Evolutionary conservation across 495 filamentous ascomycete genomes (phyloP), one percentile per base, ranked within the genome.

Genomic region (Durotheca rogersii): DNA sequence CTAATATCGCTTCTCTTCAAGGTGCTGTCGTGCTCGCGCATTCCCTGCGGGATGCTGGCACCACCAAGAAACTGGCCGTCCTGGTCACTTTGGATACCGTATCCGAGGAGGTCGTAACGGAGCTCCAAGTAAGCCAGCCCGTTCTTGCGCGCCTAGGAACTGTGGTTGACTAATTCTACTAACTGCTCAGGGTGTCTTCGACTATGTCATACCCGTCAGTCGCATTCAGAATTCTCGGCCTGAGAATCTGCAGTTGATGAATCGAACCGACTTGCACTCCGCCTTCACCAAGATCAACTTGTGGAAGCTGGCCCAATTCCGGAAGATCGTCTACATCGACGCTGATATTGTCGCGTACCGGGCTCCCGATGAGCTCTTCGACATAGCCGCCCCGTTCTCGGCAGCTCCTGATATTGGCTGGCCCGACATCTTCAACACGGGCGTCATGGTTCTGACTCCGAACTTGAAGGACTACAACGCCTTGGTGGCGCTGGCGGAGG

Each of bases 401-500:
- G 93, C 93, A 2, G 89, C 86, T 10, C 94, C 93, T 23, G 93
- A 99, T 64, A 86, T 97, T 58, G 93, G 93, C 60, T 99, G 94
- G 94, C 93, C 93, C 21, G 93, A 99, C 72, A 81, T 89, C 52
- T 99, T 99, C 79, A 99, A 99, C 72, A 91, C 88, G 35, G 93
- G 93, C 48, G 77, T 99, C 40, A 93, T 99, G 88, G 88, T 87
- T 33, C 68, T 97, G 34, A 85, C 80, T 18, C 93, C 93, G 12
- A 88, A 95, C 67, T 71, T 89, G 77, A 85, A 85, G 42, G 90
- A 94, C 49, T 96, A 93, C 67, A 85, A 86, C 62, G 86, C 89
- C 17, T 76, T 99, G 60, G 75, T 81, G 50, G 86, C 87, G 39
- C 79, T 96, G 67, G 91, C 94, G 19, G 79, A 89, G 52, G 72